Evolutionary conservation across 257 asterid species (phyloP).

Genomic region (Lycium ferocissimum): DNA sequence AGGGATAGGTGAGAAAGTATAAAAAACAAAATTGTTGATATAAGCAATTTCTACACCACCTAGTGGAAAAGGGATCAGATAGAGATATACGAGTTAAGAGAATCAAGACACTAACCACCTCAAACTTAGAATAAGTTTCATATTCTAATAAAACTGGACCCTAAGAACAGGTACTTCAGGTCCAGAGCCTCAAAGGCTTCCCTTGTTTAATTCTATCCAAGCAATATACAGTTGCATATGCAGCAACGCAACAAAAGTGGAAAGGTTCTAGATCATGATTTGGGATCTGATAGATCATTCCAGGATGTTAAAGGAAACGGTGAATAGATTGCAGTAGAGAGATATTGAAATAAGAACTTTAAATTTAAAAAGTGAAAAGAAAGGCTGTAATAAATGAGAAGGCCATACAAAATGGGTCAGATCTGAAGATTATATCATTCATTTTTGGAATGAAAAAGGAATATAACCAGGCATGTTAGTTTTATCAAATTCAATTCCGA

Average conservation of each 20-base stretch:
- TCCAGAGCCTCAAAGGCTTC: constrained; percentile 19
- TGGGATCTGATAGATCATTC: constrained; percentile 5
- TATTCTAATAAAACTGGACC: neutral
- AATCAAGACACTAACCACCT: constrained; percentile 3
- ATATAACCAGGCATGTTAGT: neutral
- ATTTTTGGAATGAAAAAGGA: neutral
- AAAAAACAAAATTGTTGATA: neutral
- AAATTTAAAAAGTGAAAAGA: neutral
- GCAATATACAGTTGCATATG: constrained; percentile 18
- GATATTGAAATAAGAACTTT: constrained; percentile 11
- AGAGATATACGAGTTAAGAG: neutral
- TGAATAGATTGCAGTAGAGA: neutral
- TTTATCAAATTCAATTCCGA: neutral
- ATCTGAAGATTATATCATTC: constrained; percentile 4
- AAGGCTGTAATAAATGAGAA: neutral
- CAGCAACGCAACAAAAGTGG: neutral
- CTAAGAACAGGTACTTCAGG: constrained; percentile 11
- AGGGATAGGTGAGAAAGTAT: constrained; percentile 1
- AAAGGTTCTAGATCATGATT: neutral
- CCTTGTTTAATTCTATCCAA: constrained; percentile 1
- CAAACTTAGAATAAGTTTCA: neutral
- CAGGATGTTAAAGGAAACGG: neutral
- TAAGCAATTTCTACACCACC: neutral
- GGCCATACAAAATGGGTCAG: neutral
- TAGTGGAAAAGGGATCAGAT: neutral